Evolutionary conservation across 2,329 filamentous ascomycete genomes (phyloP), one percentile per base, ranked within the genome.

Genomic region (Cadophora gregata): DNA sequence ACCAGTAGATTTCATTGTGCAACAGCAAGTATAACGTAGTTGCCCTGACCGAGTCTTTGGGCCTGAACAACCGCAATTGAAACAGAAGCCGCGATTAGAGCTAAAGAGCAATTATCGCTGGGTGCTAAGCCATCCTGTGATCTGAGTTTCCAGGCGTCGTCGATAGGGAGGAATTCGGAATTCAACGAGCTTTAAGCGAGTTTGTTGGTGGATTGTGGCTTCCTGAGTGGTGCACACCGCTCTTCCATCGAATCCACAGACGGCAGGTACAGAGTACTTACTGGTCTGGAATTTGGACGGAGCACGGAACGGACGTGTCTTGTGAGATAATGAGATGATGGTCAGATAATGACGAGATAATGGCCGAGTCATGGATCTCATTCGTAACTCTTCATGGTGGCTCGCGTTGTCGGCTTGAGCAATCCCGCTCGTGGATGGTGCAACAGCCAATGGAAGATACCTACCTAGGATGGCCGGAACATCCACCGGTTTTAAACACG

Each of bases 161-260:
- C 33, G 55, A 27, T 38, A 59, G 45, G 36, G 38, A n/a, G n/a
- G n/a, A n/a, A n/a, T n/a, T n/a, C n/a, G n/a, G n/a, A n/a, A 31
- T 60, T 42, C 8, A 25, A 45, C 8, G 58, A 21, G 8, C 31
- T 31, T 47, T 60, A 47, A 60, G 36, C 42, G 36, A 45, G 58
- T 25, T 42, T 36, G 31, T 38, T 58, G 53, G 53, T 38, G 29
- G 29, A 21, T 6, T 48, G 58, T 60, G 55, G 55, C 55, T 58
- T 58, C 31, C 55, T 58, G 53, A 56, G 29, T 59, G 58, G 53
- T 38, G 53, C 53, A 36, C 53, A 60, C 58, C 58, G 58, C 58
- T 60, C 58, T 48, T 60, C 42, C 27, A 29, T 60, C 36, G 58
- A 47, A 60, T 60, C 58, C 58, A 31, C 38, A 48, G 58, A 48